A percentile compares a stretch with the other conserved stretches of the same genome.
phyloP scores from a whole-genome alignment of 2,329 filamentous ascomycete species.

The Monilinia fructicola region DNA sequence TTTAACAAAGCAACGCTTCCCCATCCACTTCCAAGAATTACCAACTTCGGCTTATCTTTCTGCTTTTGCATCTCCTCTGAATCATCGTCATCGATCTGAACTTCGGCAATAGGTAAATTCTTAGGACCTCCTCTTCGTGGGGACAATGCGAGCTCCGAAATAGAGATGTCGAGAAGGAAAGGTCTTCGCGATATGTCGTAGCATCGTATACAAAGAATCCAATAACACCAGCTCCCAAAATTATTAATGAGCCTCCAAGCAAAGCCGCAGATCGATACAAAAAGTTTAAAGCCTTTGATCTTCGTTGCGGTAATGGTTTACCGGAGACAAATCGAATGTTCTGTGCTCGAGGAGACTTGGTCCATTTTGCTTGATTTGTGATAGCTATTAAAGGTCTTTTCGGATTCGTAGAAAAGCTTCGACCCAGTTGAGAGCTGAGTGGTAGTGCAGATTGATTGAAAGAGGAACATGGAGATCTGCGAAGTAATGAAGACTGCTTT shows the following conservation, averaged over 20 bases:
- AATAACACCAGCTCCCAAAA: conserved; percentile 67
- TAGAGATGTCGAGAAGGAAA: conserved; percentile 66
- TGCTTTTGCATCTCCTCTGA: conserved; percentile 64
- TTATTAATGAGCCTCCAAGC: conserved; percentile 72
- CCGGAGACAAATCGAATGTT: conserved; percentile 47
- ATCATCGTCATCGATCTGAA: conserved; percentile 87
- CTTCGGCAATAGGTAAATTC: conserved; percentile 87
- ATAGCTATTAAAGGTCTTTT: conserved; percentile 1
- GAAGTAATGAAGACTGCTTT: conserved; percentile 16
- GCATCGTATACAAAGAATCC: conserved; percentile 94
- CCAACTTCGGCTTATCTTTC: conserved; percentile 88
- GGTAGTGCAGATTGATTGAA: neutral
- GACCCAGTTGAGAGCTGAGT: neutral
- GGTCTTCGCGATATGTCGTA: conserved; percentile 77
- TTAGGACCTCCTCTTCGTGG: conserved; percentile 86
- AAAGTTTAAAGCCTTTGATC: conserved; percentile 55
- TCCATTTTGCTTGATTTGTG: conserved; percentile 20
- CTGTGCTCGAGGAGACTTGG: conserved; percentile 22
- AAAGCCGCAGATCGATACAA: conserved; percentile 68
- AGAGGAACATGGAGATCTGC: conserved; percentile 9
- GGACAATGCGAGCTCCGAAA: conserved; percentile 80
- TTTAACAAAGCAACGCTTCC: conserved; percentile 90
- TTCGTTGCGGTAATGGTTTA: conserved; percentile 51
- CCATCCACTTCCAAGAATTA: conserved; percentile 93
- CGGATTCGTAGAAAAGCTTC: conserved; percentile 3